A percentile compares a stretch with the other conserved stretches of the same genome.
phyloP scores from a whole-genome alignment of 495 filamentous ascomycete genomes.

The Venustampulla echinocandica region DNA sequence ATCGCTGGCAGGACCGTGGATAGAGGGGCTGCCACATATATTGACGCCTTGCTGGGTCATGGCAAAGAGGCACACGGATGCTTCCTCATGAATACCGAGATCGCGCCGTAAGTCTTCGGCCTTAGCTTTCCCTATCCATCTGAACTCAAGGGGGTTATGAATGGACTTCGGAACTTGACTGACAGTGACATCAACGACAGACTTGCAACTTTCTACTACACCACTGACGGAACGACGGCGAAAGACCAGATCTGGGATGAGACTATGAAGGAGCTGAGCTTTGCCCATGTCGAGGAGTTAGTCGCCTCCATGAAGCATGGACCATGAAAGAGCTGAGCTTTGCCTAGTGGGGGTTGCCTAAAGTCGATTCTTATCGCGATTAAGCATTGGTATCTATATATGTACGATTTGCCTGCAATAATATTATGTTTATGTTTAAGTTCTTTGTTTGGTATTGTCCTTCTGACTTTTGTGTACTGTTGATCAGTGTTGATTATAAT shows the following conservation, averaged over 20 bases:
- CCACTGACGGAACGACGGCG: conserved; percentile 25
- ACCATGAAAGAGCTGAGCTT: too few relatives aligned
- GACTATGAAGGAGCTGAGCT: conserved; percentile 33
- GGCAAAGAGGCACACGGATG: conserved; percentile 35
- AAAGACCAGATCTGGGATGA: conserved; percentile 33
- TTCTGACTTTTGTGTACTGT: too few relatives aligned
- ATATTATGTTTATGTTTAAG: too few relatives aligned
- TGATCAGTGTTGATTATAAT: too few relatives aligned
- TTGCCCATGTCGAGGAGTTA: conserved; percentile 23
- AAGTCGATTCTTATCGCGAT: too few relatives aligned
- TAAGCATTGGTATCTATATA: too few relatives aligned
- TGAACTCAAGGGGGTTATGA: too few relatives aligned
- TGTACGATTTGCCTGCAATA: too few relatives aligned
- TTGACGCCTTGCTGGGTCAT: conserved; percentile 31
- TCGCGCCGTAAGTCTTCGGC: conserved; percentile 30
- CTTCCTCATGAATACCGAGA: conserved; percentile 31
- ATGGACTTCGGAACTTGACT: too few relatives aligned
- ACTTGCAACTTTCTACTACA: conserved; percentile 16
- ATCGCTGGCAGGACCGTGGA: conserved; percentile 24
- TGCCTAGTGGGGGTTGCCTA: too few relatives aligned
- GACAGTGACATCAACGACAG: neutral
- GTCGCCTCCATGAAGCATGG: too few relatives aligned
- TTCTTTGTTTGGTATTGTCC: too few relatives aligned
- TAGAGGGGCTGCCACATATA: conserved; percentile 28
- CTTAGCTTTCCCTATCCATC: conserved; percentile 14